phyloP scores from a whole-genome alignment of 2,329 filamentous ascomycete species.

The Corinectria fuckeliana region DNA sequence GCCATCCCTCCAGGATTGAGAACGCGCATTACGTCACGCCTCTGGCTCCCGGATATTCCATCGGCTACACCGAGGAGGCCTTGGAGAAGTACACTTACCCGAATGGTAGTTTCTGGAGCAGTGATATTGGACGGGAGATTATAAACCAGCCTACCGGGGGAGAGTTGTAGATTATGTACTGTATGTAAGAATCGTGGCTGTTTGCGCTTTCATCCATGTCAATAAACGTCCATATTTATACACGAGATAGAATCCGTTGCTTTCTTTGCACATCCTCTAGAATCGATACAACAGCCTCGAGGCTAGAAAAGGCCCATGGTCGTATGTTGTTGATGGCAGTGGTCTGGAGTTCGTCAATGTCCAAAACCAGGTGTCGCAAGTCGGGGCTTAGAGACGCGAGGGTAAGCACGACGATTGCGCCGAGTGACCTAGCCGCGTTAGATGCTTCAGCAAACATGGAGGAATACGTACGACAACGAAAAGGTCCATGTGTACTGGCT shows the following conservation, averaged over 20 bases:
- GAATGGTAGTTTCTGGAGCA: constrained; percentile 40
- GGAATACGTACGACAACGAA: constrained; percentile 38
- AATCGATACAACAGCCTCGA: constrained; percentile 38
- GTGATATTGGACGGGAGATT: constrained; percentile 39
- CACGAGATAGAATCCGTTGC: constrained; percentile 29
- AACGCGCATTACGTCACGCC: constrained; percentile 90
- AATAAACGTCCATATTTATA: constrained; percentile 11
- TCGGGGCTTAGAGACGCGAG: constrained; percentile 38
- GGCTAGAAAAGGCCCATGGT: constrained; percentile 38
- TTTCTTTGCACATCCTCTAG: constrained; percentile 40
- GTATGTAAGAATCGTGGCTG: background rate
- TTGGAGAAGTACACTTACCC: constrained; percentile 83
- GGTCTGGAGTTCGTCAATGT: constrained; percentile 40
- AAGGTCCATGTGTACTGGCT: constrained; percentile 46
- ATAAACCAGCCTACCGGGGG: constrained; percentile 41
- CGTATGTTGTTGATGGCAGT: constrained; percentile 37
- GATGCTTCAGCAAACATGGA: background rate
- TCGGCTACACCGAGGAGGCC: constrained; percentile 87
- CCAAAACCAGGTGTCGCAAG: constrained; percentile 37
- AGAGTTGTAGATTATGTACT: constrained; percentile 28
- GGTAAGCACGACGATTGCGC: constrained; percentile 41
- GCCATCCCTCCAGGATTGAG: constrained; percentile 79
- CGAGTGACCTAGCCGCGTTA: constrained; percentile 36
- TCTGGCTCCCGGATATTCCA: constrained; percentile 67
- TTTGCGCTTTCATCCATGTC: background rate